Conservation (phyloP, 78 protist species). For the Speleostelium caveatum region DNA sequence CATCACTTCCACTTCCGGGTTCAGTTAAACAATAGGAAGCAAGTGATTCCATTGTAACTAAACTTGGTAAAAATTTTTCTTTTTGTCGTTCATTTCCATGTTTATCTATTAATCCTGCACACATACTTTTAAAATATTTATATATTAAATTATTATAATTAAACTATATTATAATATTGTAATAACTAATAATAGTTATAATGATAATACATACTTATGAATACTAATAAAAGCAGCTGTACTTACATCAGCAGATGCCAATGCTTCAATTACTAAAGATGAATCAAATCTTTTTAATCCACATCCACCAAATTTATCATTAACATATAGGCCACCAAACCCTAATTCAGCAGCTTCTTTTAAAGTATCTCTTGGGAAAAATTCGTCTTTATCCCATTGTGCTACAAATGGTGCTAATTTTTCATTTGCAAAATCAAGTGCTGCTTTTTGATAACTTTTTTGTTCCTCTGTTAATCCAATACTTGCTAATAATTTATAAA, state of each 20-base stretch:
- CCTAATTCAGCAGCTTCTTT: constrained; percentile 90
- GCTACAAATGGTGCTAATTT: constrained; percentile 85
- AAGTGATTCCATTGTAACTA: constrained; percentile 64
- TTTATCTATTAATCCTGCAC: constrained; percentile 92
- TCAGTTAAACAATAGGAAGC: constrained; percentile 95
- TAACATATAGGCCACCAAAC: constrained; percentile 91
- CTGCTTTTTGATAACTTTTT: constrained; percentile 33
- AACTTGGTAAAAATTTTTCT: constrained; percentile 79
- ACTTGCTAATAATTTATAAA: constrained; percentile 17
- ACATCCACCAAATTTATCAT: constrained; percentile 87
- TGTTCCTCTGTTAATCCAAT: constrained; percentile 84
- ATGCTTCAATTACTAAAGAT: constrained; percentile 88
- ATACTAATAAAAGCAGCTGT: constrained; percentile 94
- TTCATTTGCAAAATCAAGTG: constrained; percentile 77
- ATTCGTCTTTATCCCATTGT: constrained; percentile 89
- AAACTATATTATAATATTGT: neutral
- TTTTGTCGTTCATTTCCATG: constrained; percentile 87
- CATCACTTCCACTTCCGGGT: constrained; percentile 94
- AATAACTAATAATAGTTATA: too few species aligned
- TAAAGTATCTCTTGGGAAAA: constrained; percentile 81
- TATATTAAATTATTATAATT: too few species aligned
- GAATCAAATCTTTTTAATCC: constrained; percentile 91
- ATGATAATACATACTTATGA: constrained; percentile 79
- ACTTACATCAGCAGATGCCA: constrained; percentile 85
- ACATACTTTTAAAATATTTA: constrained; percentile 73